Evolutionary conservation across 176 grass and related monocot genomes (phyloP).

Genomic region (Panicum miliaceum): DNA sequence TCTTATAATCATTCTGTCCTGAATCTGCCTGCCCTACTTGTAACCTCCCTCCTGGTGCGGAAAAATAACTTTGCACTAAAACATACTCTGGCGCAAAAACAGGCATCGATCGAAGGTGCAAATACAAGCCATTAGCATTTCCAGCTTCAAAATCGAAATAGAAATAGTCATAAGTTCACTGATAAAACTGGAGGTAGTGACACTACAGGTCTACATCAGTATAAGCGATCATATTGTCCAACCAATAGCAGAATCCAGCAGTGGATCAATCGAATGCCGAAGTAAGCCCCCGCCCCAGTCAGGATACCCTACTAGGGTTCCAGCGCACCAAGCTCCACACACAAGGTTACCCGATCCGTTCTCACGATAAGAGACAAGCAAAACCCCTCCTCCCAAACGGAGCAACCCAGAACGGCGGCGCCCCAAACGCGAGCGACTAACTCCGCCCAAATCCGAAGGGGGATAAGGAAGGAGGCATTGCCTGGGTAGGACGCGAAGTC

Average conservation of each 20-base stretch:
- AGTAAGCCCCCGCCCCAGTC: not conserved
- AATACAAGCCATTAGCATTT: not conserved
- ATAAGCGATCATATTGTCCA: not conserved
- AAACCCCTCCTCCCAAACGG: not conserved
- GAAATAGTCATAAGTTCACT: not conserved
- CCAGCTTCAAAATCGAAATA: not conserved
- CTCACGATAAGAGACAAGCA: not conserved
- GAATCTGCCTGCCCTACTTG: not conserved
- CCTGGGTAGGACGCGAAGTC: slow-evolving; percentile 86
- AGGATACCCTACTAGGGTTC: not conserved
- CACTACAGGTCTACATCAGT: not conserved
- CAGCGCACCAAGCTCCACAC: not conserved
- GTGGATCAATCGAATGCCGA: not conserved
- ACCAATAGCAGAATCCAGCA: not conserved
- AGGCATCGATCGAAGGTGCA: not conserved
- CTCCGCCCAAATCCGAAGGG: not conserved
- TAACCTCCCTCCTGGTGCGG: not conserved
- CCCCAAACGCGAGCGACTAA: not conserved
- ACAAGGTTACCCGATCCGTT: not conserved
- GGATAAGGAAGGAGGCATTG: not conserved
- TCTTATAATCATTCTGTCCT: not conserved
- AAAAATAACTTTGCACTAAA: not conserved
- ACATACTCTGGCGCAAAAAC: not conserved
- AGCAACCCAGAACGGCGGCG: not conserved
- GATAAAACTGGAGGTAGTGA: not conserved